Evolutionary conservation across 2,329 filamentous ascomycete species (phyloP), one percentile per base, ranked within the genome.

Genomic region (Lachnellula willkommii): DNA sequence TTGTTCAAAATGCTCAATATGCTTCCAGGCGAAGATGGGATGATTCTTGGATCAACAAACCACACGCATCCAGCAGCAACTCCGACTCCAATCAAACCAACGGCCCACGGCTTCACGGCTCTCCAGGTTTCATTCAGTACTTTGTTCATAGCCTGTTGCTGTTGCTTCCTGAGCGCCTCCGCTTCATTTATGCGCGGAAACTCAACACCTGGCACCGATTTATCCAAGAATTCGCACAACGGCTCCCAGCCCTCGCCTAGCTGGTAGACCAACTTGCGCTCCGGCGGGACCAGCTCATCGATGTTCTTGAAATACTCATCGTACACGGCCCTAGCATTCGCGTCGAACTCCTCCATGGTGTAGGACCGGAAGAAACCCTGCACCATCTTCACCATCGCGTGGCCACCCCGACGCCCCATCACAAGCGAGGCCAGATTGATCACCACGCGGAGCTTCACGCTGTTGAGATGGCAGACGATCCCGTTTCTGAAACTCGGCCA

Each of bases 191-290:
- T 28, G 45, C 42, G 26, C 7, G 60, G 61, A 39, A 63, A 63
- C 15, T 32, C 36, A 47, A 54, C 52, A 28, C 50, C 48, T 15
- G 61, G 61, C 15, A 60, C 46, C 8, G 47, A 24, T 47, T 63
- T 62, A 14, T 54, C 47, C n/a, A 63, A 43, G 37, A 63, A 63
- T 37, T 55, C 52, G 53, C 63, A 65, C 2, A 65, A 50, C 15
- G 59, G 57, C 24, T 48, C 59, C 63, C 60, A 65, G 12, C 63
- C 61, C 24, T 60, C 28, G 7, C 43, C 51, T 14, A 62, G 36
- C 42, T 54, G 43, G 26, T 49, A 64, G 20, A 60, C 60, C 12
- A 63, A 50, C 20, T 58, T 54, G 5, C 49, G 35, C 46, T 63
- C 60, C 12, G 28, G 15, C 2, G 58, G 56, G 8, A 61, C 56